Conservation (phyloP, 495 filamentous ascomycete genomes). For the Trichoderma erinaceum region DNA sequence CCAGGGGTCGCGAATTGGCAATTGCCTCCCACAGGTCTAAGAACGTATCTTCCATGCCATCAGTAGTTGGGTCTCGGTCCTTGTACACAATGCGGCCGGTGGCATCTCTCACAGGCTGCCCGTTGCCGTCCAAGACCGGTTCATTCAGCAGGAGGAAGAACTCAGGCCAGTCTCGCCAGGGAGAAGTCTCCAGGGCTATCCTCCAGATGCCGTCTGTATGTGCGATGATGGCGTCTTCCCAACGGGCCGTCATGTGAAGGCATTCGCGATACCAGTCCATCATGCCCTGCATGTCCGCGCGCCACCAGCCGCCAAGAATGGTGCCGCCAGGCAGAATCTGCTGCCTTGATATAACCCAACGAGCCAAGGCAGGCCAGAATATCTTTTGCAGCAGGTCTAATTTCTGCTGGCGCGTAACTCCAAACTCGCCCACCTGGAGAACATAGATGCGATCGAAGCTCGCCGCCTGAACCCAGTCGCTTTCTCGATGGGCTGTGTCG, state of each 20-base stretch:
- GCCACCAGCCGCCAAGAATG: conserved; percentile 5
- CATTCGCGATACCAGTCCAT: conserved; percentile 14
- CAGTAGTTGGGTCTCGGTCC: neutral
- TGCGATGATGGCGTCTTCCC: conserved; percentile 10
- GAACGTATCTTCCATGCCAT: conserved; percentile 8
- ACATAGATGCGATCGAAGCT: neutral
- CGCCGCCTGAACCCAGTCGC: neutral
- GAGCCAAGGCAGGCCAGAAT: neutral
- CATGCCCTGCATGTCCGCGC: conserved; percentile 9
- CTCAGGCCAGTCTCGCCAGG: conserved; percentile 9
- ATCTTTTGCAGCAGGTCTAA: neutral
- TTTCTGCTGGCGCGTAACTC: conserved; percentile 8
- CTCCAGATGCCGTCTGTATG: conserved; percentile 13
- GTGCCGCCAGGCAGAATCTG: conserved; percentile 7
- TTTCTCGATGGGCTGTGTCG: neutral
- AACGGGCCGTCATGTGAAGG: conserved; percentile 2
- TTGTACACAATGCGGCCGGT: neutral
- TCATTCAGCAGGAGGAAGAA: conserved; percentile 8
- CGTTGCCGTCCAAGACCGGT: neutral
- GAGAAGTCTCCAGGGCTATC: neutral
- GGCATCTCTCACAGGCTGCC: neutral
- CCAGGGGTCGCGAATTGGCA: neutral
- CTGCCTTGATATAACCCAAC: conserved; percentile 4
- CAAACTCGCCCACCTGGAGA: neutral
- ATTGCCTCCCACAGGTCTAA: conserved; percentile 6